Percentiles rank a stretch among this genome's conserved stretches.
Evolutionary conservation across 1,139 yeast genomes (phyloP).

Genomic region (Candida anutae): DNA sequence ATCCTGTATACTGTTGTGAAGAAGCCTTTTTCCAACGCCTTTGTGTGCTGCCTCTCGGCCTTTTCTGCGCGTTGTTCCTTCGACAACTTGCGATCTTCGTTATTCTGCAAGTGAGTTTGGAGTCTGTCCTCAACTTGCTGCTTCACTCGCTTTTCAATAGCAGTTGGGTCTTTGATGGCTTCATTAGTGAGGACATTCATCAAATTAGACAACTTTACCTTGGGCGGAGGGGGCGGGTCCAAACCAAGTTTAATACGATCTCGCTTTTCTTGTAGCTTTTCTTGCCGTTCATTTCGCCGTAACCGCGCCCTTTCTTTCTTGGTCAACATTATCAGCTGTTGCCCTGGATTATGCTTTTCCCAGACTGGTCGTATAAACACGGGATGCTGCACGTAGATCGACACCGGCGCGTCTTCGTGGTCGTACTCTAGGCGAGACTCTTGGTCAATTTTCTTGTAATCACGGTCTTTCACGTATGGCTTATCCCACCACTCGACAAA

Average conservation of each 20-base stretch:
- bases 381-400: conserved; percentile 75
- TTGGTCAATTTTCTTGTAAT: conserved; percentile 17
- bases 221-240: conserved; percentile 85
- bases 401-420: conserved; percentile 42
- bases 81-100: conserved; percentile 54
- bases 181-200: conserved; percentile 83
- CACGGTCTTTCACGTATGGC: conserved; percentile 30
- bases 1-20: conserved; percentile 56
- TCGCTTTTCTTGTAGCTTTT: conserved; percentile 60
- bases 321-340: conserved; percentile 54
- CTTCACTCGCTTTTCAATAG: conserved; percentile 66
- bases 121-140: conserved; percentile 61
- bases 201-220: conserved; percentile 72
- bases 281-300: conserved; percentile 63
- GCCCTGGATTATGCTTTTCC: conserved; percentile 37
- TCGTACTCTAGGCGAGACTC: conserved; percentile 15
- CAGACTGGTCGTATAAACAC: conserved; percentile 54
- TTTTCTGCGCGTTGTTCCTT: conserved; percentile 51
- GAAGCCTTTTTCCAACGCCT: conserved; percentile 40
- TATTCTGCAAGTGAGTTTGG: conserved; percentile 51
- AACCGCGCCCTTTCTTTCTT: conserved; percentile 70
- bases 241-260: conserved; percentile 75
- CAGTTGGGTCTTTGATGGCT: conserved; percentile 86
- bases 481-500: conserved; percentile 80
- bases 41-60: conserved; percentile 36